Conservation (phyloP, 768 basidiomycete species). For the Mycena haematopus region DNA sequence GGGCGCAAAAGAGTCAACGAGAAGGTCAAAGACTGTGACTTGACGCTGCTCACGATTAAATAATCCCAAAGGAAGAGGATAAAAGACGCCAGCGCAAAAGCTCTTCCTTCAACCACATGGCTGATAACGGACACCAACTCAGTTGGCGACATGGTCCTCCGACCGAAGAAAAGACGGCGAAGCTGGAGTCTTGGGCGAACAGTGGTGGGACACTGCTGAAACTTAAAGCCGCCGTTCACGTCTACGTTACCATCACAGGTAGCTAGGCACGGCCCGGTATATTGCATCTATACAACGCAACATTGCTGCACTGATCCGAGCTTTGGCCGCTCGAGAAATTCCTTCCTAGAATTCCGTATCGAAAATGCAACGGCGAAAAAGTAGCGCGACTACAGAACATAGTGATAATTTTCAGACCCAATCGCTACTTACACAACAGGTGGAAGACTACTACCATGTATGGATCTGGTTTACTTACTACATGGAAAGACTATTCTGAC, state of each 20-base stretch:
- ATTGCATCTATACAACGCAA: neutral
- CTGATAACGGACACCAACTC: constrained; percentile 22
- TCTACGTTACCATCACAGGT: constrained; percentile 1
- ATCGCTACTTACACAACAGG: too few species aligned
- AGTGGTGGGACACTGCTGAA: neutral
- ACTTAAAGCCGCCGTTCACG: neutral
- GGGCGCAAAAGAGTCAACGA: neutral
- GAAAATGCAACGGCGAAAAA: too few species aligned
- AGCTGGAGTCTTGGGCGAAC: neutral
- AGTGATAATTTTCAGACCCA: too few species aligned
- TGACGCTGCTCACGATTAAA: constrained; percentile 1
- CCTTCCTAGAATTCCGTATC: too few species aligned
- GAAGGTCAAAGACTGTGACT: neutral
- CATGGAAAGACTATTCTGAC: too few species aligned
- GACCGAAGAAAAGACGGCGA: constrained; percentile 21
- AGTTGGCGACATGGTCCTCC: constrained; percentile 28
- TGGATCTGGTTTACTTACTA: too few species aligned
- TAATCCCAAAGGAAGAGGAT: constrained; percentile 26
- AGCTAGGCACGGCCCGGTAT: constrained; percentile 1
- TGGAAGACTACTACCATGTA: too few species aligned
- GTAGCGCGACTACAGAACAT: too few species aligned
- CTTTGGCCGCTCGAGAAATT: neutral
- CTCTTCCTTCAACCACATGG: constrained; percentile 27
- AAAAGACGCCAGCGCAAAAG: constrained; percentile 31
- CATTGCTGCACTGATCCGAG: neutral